Percentiles rank a stretch among this genome's conserved stretches.
phyloP scores from a whole-genome alignment of 2,329 filamentous ascomycete genomes.

The Aspergillus sp. region DNA sequence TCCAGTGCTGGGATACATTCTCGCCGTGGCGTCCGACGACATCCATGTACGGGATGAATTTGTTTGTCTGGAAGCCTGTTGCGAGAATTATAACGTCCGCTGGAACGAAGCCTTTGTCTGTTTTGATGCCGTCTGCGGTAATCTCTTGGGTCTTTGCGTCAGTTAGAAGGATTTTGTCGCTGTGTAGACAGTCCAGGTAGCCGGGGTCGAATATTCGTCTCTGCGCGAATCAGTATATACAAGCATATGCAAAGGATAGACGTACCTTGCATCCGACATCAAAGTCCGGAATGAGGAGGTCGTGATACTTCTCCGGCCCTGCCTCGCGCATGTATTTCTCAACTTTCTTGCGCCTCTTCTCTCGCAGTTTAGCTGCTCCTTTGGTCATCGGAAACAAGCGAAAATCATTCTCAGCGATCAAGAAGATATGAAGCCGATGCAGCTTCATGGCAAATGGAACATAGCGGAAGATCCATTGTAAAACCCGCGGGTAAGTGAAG shows the following conservation, averaged over 20 bases:
- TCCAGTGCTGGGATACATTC: slow-evolving; percentile 26
- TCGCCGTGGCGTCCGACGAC: slow-evolving; percentile 24
- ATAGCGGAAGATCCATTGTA: slow-evolving; percentile 51
- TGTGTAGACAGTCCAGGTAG: slow-evolving; percentile 11
- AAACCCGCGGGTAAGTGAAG: slow-evolving; percentile 48
- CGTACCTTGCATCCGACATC: slow-evolving; percentile 14
- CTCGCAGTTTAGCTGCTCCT: slow-evolving; percentile 40
- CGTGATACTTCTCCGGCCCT: slow-evolving; percentile 12
- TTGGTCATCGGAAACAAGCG: slow-evolving; percentile 45
- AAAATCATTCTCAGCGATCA: slow-evolving; percentile 22
- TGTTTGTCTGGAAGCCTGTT: slow-evolving; percentile 28
- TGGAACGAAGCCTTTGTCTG: slow-evolving; percentile 19
- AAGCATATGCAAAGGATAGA: neutral
- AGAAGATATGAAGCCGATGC: slow-evolving; percentile 37
- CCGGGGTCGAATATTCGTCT: slow-evolving; percentile 12
- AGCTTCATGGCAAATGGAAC: slow-evolving; percentile 46
- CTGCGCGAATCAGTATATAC: neutral
- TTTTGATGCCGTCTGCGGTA: slow-evolving; percentile 40
- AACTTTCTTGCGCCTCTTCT: slow-evolving; percentile 32
- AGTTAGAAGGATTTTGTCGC: slow-evolving; percentile 46
- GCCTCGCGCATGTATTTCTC: slow-evolving; percentile 33
- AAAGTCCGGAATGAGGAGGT: slow-evolving; percentile 12
- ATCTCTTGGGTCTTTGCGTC: slow-evolving; percentile 51
- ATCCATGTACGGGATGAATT: slow-evolving; percentile 24
- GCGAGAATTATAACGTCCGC: slow-evolving; percentile 29